Evolutionary conservation across 208 protist species (phyloP).

Genomic region (Phytomonas sp.): DNA sequence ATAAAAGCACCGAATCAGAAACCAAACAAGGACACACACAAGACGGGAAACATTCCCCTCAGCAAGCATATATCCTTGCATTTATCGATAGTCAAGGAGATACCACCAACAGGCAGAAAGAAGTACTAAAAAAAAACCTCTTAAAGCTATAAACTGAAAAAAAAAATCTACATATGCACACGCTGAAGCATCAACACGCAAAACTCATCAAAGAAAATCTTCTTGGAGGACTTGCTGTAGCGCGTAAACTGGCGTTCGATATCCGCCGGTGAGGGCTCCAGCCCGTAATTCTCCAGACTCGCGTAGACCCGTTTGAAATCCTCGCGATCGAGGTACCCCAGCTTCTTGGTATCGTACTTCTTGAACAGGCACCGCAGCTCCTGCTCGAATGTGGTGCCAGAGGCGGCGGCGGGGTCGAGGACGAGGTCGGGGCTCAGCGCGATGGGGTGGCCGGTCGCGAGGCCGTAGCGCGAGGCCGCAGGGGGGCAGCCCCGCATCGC

Average conservation of each 20-base stretch:
- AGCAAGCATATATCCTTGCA: neutral
- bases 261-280: conserved; percentile 39
- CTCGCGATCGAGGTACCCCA: conserved; percentile 62
- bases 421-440: neutral
- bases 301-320: conserved; percentile 63
- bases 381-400: conserved; percentile 28
- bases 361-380: conserved; percentile 58
- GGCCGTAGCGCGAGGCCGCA: neutral
- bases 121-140: neutral
- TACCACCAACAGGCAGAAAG: neutral
- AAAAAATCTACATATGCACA: conserved; percentile 51
- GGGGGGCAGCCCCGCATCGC: neutral
- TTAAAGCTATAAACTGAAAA: neutral
- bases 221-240: conserved; percentile 35
- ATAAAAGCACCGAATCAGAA: neutral
- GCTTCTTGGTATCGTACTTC: conserved; percentile 39
- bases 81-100: neutral
- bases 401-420: no score
- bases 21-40: neutral
- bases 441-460: neutral
- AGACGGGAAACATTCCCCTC: neutral
- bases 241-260: conserved; percentile 42
- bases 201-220: conserved; percentile 76
- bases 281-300: conserved; percentile 72
- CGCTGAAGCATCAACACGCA: conserved; percentile 82